Conservation (phyloP, 2,329 filamentous ascomycete genomes). For the Ilyonectria robusta region DNA sequence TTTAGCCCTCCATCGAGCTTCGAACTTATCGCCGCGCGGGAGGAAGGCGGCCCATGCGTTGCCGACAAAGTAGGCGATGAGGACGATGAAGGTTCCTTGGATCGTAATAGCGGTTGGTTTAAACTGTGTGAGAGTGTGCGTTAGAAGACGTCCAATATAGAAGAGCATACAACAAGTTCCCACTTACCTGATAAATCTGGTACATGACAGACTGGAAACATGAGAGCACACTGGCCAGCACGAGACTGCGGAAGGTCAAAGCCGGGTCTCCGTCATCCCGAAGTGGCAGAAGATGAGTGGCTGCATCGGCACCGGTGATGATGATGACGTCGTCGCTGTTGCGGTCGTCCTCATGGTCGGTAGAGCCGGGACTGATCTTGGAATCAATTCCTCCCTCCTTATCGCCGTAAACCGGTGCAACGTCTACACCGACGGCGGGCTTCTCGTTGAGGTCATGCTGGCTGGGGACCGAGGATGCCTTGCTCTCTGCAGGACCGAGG, state of each 20-base stretch:
- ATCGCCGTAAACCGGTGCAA: background rate
- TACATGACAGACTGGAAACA: slow-evolving; percentile 69
- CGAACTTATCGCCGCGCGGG: slow-evolving; percentile 66
- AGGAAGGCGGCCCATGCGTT: slow-evolving; percentile 55
- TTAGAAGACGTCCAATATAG: slow-evolving; percentile 15
- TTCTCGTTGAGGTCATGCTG: slow-evolving; percentile 35
- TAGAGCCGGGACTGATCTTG: slow-evolving; percentile 15
- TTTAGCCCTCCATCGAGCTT: slow-evolving; percentile 61
- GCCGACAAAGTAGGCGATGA: slow-evolving; percentile 70
- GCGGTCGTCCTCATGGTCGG: slow-evolving; percentile 47
- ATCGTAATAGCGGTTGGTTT: slow-evolving; percentile 66
- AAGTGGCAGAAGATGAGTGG: slow-evolving; percentile 63
- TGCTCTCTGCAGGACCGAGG: slow-evolving; percentile 42
- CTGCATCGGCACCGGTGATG: slow-evolving; percentile 65
- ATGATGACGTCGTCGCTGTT: slow-evolving; percentile 62
- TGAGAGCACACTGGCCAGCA: slow-evolving; percentile 64
- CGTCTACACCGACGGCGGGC: slow-evolving; percentile 10
- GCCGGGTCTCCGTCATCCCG: slow-evolving; percentile 67
- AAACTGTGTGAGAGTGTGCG: slow-evolving; percentile 54
- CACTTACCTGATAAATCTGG: slow-evolving; percentile 67
- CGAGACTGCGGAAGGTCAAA: slow-evolving; percentile 67
- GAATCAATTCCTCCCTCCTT: background rate
- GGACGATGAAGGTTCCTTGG: slow-evolving; percentile 68
- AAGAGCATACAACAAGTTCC: background rate
- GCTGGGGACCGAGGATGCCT: slow-evolving; percentile 42